A percentile compares a stretch with the other conserved stretches of the same genome.
These are phyloP conservation scores for Metarhizium robertsii DNA, from an alignment of 2,329 filamentous ascomycete species.

Conservation along the genomic window DNA sequence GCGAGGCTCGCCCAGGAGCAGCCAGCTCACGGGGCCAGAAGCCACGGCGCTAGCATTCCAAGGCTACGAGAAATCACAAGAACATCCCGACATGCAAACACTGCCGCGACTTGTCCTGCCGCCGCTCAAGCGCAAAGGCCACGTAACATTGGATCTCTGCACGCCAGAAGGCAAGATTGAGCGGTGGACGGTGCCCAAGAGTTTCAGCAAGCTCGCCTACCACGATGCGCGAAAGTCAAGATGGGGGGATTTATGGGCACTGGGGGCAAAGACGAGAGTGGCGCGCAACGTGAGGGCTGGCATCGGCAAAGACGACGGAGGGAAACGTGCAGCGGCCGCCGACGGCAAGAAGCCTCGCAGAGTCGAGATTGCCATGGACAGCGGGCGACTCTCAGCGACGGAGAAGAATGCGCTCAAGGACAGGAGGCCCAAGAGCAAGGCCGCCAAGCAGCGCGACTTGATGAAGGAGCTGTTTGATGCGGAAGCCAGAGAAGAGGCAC, in stretches of 20 bases:
- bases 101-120: slow-evolving; percentile 72
- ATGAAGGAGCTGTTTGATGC: slow-evolving; percentile 29
- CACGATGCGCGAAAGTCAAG: slow-evolving; percentile 81
- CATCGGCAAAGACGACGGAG: slow-evolving; percentile 34
- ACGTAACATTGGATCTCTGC: slow-evolving; percentile 85
- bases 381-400: slow-evolving; percentile 26
- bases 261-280: slow-evolving; percentile 82
- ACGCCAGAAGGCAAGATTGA: slow-evolving; percentile 78
- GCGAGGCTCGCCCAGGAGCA: slow-evolving; percentile 48
- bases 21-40: slow-evolving; percentile 36
- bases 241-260: slow-evolving; percentile 94
- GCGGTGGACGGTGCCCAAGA: slow-evolving; percentile 85
- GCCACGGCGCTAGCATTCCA: slow-evolving; percentile 59
- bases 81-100: slow-evolving; percentile 47
- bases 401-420: slow-evolving; percentile 27
- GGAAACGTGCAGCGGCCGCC: slow-evolving; percentile 30
- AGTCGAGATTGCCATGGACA: slow-evolving; percentile 25
- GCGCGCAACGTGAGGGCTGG: slow-evolving; percentile 53
- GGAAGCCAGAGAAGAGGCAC: slow-evolving; percentile 21
- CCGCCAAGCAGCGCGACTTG: slow-evolving; percentile 27
- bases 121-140: slow-evolving; percentile 78
- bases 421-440: slow-evolving; percentile 32
- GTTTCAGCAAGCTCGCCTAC: slow-evolving; percentile 73
- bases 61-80: slow-evolving; percentile 52
- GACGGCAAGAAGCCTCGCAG: slow-evolving; percentile 26